Base-by-base conservation (phyloP, 2,329 filamentous ascomycete genomes). In the Neobulgaria alba region DNA sequence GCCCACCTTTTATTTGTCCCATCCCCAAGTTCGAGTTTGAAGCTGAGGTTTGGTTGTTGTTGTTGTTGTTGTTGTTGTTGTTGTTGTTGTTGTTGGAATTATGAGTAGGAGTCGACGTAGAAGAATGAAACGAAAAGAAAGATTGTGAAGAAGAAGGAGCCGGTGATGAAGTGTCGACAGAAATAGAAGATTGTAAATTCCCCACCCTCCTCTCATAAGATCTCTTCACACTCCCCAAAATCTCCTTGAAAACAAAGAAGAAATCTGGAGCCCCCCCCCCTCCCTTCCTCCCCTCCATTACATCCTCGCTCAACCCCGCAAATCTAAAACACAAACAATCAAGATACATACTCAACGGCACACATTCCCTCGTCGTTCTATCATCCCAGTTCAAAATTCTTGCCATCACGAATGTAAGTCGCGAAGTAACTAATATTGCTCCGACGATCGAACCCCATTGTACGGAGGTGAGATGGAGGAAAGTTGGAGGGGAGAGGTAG, bases 401-500 rank as follows among this genome's bases (percentile, higher is more conserved):
- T 2, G 55, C 54, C 43, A 58, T 52, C 19, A 55, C 17, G 29
- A 58, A 59, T 0, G 55, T 52, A 1, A 59, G 48, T 8, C 55
- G 34, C 1, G 51, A 52, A 14, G 54, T 39, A 2, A 49, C 32
- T 8, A 59, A 36, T 1, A 56, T 42, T 2, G 36, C 23, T 19
- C 53, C 47, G 1, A 58, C 45, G 2, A 57, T 7, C 7, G 36
- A 17, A 2, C 41, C 44, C 50, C 53, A 56, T 21, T 56, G 46
- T 1, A 49, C 41, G 0, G 41, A 26, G 3, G 51, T 53, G 37
- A 58, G 57, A 3, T 38, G 16, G 1, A 36, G 34, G 21, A 49
- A 57, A 17, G 33, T 33, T 1, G 38, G 7, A 14, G 45, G 34
- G 2, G 56, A 51, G 2, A 59, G 35, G 3, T 53, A 53, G 5